These are phyloP conservation scores for Chaetomium strumarium DNA, from an alignment of 2,329 filamentous ascomycete genomes.

Conservation along the genomic window DNA sequence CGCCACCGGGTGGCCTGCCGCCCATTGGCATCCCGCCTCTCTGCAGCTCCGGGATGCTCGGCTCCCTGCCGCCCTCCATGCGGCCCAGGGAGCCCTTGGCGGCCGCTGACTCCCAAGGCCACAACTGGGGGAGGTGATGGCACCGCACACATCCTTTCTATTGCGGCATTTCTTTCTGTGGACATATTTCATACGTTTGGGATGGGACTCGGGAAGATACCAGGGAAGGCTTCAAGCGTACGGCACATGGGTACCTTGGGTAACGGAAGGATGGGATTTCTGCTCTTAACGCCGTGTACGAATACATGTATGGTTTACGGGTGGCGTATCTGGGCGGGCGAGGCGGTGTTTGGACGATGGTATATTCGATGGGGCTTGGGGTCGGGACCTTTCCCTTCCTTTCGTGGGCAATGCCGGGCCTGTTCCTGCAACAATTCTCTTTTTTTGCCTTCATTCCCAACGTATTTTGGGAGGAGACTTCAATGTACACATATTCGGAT, in stretches of 20 bases:
- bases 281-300: conserved; percentile 11
- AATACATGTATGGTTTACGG: conserved; percentile 19
- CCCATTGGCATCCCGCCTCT: conserved; percentile 28
- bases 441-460: not conserved
- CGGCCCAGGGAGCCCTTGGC: conserved; percentile 19
- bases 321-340: conserved; percentile 2
- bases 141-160: not conserved
- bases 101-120: conserved; percentile 13
- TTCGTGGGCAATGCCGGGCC: not conserved
- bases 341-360: conserved; percentile 2
- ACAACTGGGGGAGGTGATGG: conserved; percentile 24
- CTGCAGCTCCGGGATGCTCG: conserved; percentile 21
- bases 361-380: conserved; percentile 10
- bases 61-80: conserved; percentile 21
- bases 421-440: conserved; percentile 2
- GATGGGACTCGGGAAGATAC: not conserved
- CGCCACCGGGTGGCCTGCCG: conserved; percentile 25
- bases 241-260: not conserved
- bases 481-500: too few relatives aligned
- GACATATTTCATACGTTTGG: conserved; percentile 13
- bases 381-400: not conserved
- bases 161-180: conserved; percentile 5
- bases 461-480: not conserved
- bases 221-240: not conserved
- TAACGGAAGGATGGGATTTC: not conserved